Percentiles rank a stretch among this genome's conserved stretches.
Conservation (phyloP, 2,329 filamentous ascomycete species). For the Paecilomyces fulvus region DNA sequence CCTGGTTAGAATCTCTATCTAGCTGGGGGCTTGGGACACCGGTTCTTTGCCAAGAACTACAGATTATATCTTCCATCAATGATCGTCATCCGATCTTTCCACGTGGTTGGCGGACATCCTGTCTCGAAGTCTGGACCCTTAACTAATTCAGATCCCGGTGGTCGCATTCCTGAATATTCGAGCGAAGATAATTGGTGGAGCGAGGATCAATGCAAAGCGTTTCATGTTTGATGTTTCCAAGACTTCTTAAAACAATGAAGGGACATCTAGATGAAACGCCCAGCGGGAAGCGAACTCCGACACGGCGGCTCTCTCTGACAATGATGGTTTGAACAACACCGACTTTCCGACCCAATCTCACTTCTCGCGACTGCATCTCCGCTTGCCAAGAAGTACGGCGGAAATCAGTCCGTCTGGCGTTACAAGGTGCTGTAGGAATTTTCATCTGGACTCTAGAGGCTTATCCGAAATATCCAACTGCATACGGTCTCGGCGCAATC, state of each 20-base stretch:
- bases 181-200: not conserved
- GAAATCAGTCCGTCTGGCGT: not conserved
- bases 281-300: not conserved
- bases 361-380: not conserved
- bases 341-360: not conserved
- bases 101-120: not conserved
- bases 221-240: not conserved
- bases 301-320: not conserved
- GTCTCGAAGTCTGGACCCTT: not conserved
- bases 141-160: not conserved
- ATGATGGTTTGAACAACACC: not conserved
- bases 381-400: not conserved
- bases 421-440: not conserved
- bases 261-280: not conserved
- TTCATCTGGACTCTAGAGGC: not conserved
- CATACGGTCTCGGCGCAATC: not conserved
- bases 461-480: not conserved
- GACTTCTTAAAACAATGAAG: not conserved
- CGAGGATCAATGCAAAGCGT: not conserved
- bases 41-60: not conserved
- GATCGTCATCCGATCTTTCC: not conserved
- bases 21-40: not conserved
- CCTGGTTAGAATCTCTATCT: not conserved
- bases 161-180: not conserved
- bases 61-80: not conserved